Percentiles rank a stretch among this genome's conserved stretches.
Evolutionary conservation across 2,329 filamentous ascomycete species (phyloP).

Genomic region (Sarocladiaceae sp.): DNA sequence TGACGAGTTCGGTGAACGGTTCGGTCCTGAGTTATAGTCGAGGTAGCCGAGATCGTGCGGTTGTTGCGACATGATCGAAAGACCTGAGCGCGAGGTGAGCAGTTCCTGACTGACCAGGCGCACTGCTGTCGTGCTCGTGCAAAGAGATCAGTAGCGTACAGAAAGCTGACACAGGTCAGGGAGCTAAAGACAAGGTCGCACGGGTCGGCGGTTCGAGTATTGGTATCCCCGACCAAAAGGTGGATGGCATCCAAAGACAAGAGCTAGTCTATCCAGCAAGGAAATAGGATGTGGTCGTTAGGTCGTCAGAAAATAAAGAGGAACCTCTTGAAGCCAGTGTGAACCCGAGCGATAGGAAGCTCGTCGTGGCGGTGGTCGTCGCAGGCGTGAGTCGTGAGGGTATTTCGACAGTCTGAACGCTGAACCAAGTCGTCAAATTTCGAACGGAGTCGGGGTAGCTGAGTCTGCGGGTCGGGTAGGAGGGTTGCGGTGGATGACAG

Average conservation of each 20-base stretch:
- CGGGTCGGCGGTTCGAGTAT: background rate
- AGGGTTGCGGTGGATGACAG: background rate
- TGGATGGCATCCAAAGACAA: constrained; percentile 2
- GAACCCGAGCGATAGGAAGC: background rate
- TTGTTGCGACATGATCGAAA: constrained; percentile 38
- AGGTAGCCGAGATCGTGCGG: constrained; percentile 61
- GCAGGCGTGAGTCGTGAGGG: constrained; percentile 7
- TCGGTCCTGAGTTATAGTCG: constrained; percentile 54
- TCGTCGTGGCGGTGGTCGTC: background rate
- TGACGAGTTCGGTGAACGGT: constrained; percentile 64
- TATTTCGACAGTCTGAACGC: constrained; percentile 6
- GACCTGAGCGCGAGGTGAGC: constrained; percentile 1
- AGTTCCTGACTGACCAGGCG: background rate
- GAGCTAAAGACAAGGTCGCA: background rate
- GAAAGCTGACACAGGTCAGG: background rate
- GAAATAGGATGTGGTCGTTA: background rate
- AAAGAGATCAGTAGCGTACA: background rate
- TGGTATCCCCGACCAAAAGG: background rate
- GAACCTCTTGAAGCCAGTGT: background rate
- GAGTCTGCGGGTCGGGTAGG: constrained; percentile 1
- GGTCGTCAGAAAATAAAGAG: constrained; percentile 5
- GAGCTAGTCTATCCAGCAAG: background rate
- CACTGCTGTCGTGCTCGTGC: background rate
- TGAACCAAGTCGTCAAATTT: constrained; percentile 8
- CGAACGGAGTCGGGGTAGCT: constrained; percentile 8